A percentile compares a stretch with the other conserved stretches of the same genome.
Conservation (phyloP, 345 rosid species). For the Corymbia maculata region DNA sequence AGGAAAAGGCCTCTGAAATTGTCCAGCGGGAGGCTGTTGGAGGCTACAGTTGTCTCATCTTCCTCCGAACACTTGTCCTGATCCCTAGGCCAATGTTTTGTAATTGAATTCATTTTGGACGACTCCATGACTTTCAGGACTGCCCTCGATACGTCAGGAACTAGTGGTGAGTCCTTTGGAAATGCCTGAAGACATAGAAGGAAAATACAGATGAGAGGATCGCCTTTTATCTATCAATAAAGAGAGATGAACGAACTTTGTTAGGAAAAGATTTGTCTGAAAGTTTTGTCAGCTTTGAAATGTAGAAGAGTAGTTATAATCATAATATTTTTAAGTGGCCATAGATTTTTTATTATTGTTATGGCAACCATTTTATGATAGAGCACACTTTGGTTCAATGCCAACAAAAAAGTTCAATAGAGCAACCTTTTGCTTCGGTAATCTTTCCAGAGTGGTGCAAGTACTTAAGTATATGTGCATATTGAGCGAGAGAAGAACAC, state of each 20-base stretch:
- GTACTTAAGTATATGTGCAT: background rate
- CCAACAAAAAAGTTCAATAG: background rate
- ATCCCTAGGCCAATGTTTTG: background rate
- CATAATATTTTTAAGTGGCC: background rate
- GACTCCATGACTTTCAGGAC: slow-evolving; percentile 1
- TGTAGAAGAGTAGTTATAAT: background rate
- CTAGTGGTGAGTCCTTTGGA: background rate
- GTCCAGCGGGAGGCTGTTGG: background rate
- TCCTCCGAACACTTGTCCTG: background rate
- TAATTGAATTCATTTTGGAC: background rate
- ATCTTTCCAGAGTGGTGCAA: background rate
- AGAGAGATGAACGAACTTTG: background rate
- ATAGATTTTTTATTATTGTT: background rate
- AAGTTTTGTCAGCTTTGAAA: background rate
- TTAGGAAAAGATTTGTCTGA: background rate
- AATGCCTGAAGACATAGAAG: slow-evolving; percentile 1
- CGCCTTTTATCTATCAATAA: background rate
- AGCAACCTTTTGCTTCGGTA: background rate
- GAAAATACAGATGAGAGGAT: background rate
- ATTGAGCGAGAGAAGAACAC: background rate
- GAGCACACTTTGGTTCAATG: background rate
- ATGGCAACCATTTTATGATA: background rate
- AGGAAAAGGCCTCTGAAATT: slow-evolving; percentile 3
- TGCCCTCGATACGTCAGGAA: slow-evolving; percentile 6
- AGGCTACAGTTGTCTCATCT: background rate